Evolutionary conservation across 2,329 filamentous ascomycete species (phyloP), one percentile per base, ranked within the genome.

Genomic region (Alternaria hordeiaustralica): DNA sequence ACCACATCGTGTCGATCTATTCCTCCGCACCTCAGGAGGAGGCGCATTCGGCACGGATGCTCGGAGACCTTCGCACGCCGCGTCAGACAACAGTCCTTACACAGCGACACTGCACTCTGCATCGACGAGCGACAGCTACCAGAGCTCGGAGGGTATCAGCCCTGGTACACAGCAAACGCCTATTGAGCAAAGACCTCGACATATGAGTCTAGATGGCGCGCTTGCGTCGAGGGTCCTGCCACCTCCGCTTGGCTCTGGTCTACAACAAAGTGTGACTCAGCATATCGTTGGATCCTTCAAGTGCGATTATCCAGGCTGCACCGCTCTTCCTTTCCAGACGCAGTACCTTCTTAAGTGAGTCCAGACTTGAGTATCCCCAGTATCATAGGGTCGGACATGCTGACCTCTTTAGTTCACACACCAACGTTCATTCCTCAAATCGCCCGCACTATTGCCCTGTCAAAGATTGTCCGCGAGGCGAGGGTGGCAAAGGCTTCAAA

Each of bases 311-410:
- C 81, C 84, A 8, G 90, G 89, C 9, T 96, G 92, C 77, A 91
- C 78, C 41, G 92, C 92, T 2, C 80, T 84, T 28, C 89, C 92
- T 0, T 96, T 96, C 70, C 90, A 93, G 72, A 96, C 92, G 0
- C 88, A 90, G 67, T 90, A 90, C 80, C 84, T 95, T 10, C 82
- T 95, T 21, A 95, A 93, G 87, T 89, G 76, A 79, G 86, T 61
- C 5, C 6, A 23, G 5, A 36, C 5, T 3, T 10, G 43, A 28
- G n/a, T 10, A 2, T 21, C 33, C 5, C 15, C 20, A 21, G 30
- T n/a, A 15, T 18, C 58, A 11, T 46, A 33, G 36, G 18, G 10
- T 7, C 15, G n/a, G 9, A 2, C 8, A 20, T 33, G 21, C 60
- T 63, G 18, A 71, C 20, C 6, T 13, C 10, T 30, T 4, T 18